phyloP scores from a whole-genome alignment of 805 yeast genomes.

The Cyberlindnera suaveolens region DNA sequence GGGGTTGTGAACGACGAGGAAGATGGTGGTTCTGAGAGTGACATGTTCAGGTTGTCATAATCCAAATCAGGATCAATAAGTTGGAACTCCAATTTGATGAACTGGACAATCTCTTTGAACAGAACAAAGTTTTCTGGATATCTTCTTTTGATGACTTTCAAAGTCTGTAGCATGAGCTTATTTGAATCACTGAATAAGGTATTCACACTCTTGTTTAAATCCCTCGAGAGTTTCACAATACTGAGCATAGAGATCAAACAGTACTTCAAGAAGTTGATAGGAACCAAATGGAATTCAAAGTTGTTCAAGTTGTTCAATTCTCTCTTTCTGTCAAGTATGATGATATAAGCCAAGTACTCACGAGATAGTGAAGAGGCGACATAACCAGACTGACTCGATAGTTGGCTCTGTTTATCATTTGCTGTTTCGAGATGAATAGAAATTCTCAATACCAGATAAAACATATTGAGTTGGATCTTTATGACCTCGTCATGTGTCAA shows the following conservation, averaged over 20 bases:
- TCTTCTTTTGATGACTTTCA: constrained; percentile 17
- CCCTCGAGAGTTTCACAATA: constrained; percentile 9
- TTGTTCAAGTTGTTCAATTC: constrained; percentile 19
- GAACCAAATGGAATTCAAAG: constrained; percentile 24
- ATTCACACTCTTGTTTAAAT: constrained; percentile 3
- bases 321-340: constrained; percentile 15
- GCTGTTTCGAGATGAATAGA: constrained; percentile 8
- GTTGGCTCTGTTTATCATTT: constrained; percentile 1
- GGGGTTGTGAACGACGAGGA: background rate
- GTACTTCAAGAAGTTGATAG: constrained; percentile 22
- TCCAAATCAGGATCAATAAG: constrained; percentile 7
- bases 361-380: constrained; percentile 10
- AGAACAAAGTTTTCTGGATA: constrained; percentile 23
- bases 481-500: constrained; percentile 15
- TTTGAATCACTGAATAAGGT: constrained; percentile 12
- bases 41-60: constrained; percentile 1
- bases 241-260: constrained; percentile 18
- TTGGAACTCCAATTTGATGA: constrained; percentile 5
- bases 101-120: constrained; percentile 13
- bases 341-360: constrained; percentile 14
- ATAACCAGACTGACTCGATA: constrained; percentile 11
- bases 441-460: constrained; percentile 7
- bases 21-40: too few species aligned
- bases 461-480: constrained; percentile 23
- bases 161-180: constrained; percentile 9